phyloP scores from a whole-genome alignment of 345 rosid genomes.

The Ricinus communis region DNA sequence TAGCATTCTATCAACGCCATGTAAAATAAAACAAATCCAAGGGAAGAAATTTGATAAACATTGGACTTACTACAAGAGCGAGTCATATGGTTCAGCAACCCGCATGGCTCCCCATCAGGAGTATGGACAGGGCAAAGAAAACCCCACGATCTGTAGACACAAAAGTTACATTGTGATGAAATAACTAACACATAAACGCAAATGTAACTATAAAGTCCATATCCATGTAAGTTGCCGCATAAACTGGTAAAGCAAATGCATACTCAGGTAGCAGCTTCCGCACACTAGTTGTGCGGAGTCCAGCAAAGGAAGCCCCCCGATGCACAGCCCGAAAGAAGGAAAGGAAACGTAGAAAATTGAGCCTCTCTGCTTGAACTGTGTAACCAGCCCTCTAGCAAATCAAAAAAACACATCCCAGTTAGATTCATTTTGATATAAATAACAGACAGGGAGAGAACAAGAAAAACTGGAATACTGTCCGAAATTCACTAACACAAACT shows the following conservation, averaged over 20 bases:
- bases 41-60: background rate
- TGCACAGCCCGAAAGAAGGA: slow-evolving; percentile 95
- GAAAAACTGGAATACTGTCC: too few relatives aligned
- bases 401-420: background rate
- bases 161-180: background rate
- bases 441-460: background rate
- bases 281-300: slow-evolving; percentile 92
- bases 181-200: slow-evolving; percentile 9
- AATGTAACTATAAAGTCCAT: too few relatives aligned
- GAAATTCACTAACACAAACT: background rate
- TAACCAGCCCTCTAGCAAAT: slow-evolving; percentile 74
- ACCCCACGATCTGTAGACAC: slow-evolving; percentile 81
- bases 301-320: slow-evolving; percentile 97
- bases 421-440: slow-evolving; percentile 3
- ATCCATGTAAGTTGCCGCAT: slow-evolving; percentile 9
- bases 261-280: slow-evolving; percentile 97
- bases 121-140: slow-evolving; percentile 98
- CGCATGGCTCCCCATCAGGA: slow-evolving; percentile 99
- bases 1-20: background rate
- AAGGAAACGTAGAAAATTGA: slow-evolving; percentile 83
- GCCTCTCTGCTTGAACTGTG: slow-evolving; percentile 98
- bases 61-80: slow-evolving; percentile 66
- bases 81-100: slow-evolving; percentile 93
- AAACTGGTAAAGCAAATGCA: slow-evolving; percentile 26
- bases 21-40: background rate